A percentile compares a stretch with the other conserved stretches of the same genome.
These are phyloP conservation scores for Dictyostelium capitatum DNA, from an alignment of 78 protist species.

Conservation along the genomic window DNA sequence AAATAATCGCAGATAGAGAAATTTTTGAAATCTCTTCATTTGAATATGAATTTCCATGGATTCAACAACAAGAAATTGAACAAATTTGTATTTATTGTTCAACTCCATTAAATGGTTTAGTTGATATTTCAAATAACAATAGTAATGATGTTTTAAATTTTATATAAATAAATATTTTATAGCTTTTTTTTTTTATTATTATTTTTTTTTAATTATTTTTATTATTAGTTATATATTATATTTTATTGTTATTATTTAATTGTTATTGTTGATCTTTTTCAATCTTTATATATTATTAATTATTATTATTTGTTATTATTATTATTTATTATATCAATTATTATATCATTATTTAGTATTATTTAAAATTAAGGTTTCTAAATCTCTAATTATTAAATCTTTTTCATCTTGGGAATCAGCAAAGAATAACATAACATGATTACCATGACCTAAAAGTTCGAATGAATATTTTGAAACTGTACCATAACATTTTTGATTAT, in stretches of 20 bases:
- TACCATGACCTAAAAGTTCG: slow-evolving; percentile 64
- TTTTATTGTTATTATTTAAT: too few relatives aligned
- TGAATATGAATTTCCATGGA: slow-evolving; percentile 2
- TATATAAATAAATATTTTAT: not conserved
- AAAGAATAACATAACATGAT: slow-evolving; percentile 58
- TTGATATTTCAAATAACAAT: not conserved
- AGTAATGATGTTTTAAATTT: not conserved
- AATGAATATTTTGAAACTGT: slow-evolving; percentile 61
- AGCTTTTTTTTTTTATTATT: not conserved
- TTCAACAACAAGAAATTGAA: not conserved
- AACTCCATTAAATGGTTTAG: slow-evolving; percentile 9
- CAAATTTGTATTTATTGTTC: not conserved
- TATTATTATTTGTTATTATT: not conserved
- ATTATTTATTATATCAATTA: not conserved
- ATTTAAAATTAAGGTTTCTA: slow-evolving; percentile 19
- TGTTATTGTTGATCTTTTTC: not conserved
- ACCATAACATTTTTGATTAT: slow-evolving; percentile 67
- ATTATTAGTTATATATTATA: not conserved
- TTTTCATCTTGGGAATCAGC: slow-evolving; percentile 55
- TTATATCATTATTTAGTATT: not conserved
- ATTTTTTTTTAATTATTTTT: not conserved
- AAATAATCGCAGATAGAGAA: not conserved
- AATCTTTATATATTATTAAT: not conserved
- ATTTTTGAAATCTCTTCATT: not conserved
- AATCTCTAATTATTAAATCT: slow-evolving; percentile 31